Base-by-base conservation (phyloP, 1,139 yeast species). In the Lodderomyces metapsilosis region DNA sequence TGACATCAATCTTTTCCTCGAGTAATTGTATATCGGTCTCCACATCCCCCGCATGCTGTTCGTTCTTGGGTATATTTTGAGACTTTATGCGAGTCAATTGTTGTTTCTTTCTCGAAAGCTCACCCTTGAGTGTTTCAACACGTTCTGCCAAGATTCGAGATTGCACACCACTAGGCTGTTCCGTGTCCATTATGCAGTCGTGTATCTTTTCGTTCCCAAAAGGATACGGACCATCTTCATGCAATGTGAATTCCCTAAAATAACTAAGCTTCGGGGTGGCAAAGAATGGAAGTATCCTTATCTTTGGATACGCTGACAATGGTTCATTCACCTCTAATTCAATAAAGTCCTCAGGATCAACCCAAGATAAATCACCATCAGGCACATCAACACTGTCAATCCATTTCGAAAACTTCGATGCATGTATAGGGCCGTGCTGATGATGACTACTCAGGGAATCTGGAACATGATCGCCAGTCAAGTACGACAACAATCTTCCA, bases 241-340 rank as follows among this genome's bases (percentile, higher is more conserved):
- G 70, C 2, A 78, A 71, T 23, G 67, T 57, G 46, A 61, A 71
- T 45, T 85, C 86, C 43, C 95, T 73, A 51, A 82, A 76, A 59
- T 88, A 91, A 21, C 84, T 75, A 58, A 88, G 83, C 43, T 83
- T 74, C 0, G 97, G 96, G 0, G 95, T 71, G 50, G 68, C 78
- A 44, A 87, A 72, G 50, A 91, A 69, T 1, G 95, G 94, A 15
- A 71, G 53, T 0, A 87, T 74, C 13, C 66, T 64, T 37, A 91
- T 74, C 35, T 69, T 63, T 0, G 95, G 92, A 36, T 71, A 62
- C 2, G 76, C 68, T 4, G 77, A 66, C 2, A 62, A 67, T 18
- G 68, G 59, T 46, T 74, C 68, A n/a, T 64, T 64, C 50, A 73
- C 69, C 54, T 79, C 88, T 35, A 91, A 64, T 54, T 92, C 98